Base-by-base conservation (phyloP, 352 stramenopile species). In the Poterioochromonas sp. region DNA sequence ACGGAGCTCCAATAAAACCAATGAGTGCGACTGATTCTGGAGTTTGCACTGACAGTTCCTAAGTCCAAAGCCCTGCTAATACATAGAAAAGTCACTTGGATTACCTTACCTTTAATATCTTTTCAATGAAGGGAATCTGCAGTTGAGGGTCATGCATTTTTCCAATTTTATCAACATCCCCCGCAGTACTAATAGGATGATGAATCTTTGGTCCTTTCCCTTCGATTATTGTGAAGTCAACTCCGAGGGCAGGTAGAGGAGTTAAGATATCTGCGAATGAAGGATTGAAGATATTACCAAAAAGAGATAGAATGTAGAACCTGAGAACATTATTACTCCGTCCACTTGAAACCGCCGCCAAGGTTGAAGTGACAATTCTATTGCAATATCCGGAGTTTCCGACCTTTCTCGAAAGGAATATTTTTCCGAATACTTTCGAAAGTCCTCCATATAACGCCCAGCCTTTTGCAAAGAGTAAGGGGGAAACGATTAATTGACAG, bases 301-400 rank as follows among this genome's bases (percentile, higher is more conserved):
- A 26, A 58, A 58, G 26, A 15, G 47, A 58, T 58, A 26, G 15
- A 58, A 26, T 26, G 26, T 58, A 15, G 47, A 58, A 71, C 62
- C 62, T 44, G 83, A 90, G 84, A 94, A 94, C 87, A 93, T 91
- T 73, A 94, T 94, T 40, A 93, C 89, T 35, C 88, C 89, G 82
- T 94, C 89, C 80, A 93, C 88, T 15, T 87, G 87, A 77, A 92
- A 94, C 0, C 85, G 84, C 39, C 84, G 81, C 83, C 89, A 89
- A 64, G 87, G 90, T 79, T 93, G 88, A 26, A 93, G 78, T 77
- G 82, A 89, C 26, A 94, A 79, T 79, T 92, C 88, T 63, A 89
- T 86, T 12, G 89, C 89, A 79, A 93, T 91, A 20, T 85, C 83
- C 2, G 89, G 87, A 49, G 88, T 92, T 81, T 94, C 89, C 2